A percentile compares a stretch with the other conserved stretches of the same genome.
phyloP scores from a whole-genome alignment of 352 stramenopile species.

The Phytophthora rubi region DNA sequence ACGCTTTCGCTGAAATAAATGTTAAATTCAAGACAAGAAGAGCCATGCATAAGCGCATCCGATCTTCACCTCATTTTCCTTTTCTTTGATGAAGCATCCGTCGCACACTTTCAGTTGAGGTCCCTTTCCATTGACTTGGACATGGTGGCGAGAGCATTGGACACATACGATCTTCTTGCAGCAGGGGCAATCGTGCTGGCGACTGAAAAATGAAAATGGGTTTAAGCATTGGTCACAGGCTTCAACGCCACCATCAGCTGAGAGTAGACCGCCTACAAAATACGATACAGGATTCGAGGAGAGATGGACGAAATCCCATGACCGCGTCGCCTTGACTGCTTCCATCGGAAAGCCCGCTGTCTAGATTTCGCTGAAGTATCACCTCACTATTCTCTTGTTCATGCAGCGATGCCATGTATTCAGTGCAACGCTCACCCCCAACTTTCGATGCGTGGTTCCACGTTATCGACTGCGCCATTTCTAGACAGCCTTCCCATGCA shows the following conservation, averaged over 20 bases:
- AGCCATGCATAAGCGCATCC: neutral
- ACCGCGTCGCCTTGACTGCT: conserved; percentile 39
- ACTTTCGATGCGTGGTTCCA: conserved; percentile 65
- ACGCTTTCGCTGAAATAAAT: conserved; percentile 44
- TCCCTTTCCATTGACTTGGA: conserved; percentile 48
- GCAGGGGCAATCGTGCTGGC: conserved; percentile 55
- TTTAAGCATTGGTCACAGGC: conserved; percentile 63
- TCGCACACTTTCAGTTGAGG: conserved; percentile 69
- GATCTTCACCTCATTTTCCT: conserved; percentile 58
- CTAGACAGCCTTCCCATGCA: conserved; percentile 66
- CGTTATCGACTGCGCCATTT: conserved; percentile 75
- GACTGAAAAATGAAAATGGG: conserved; percentile 79
- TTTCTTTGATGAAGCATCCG: conserved; percentile 77
- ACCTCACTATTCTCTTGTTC: conserved; percentile 56
- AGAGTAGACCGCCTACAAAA: conserved; percentile 60
- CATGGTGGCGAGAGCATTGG: conserved; percentile 62
- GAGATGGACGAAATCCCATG: conserved; percentile 54
- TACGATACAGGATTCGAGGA: conserved; percentile 75
- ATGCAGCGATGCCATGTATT: conserved; percentile 52
- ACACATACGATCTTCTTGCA: conserved; percentile 66
- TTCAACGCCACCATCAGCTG: conserved; percentile 39
- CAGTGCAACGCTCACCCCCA: conserved; percentile 46
- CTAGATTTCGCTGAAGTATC: conserved; percentile 47
- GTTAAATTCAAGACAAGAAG: conserved; percentile 17
- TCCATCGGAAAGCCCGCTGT: conserved; percentile 13